phyloP scores from a whole-genome alignment of 192 early-diverging fungal species.

The Chytriomyces confervae region DNA sequence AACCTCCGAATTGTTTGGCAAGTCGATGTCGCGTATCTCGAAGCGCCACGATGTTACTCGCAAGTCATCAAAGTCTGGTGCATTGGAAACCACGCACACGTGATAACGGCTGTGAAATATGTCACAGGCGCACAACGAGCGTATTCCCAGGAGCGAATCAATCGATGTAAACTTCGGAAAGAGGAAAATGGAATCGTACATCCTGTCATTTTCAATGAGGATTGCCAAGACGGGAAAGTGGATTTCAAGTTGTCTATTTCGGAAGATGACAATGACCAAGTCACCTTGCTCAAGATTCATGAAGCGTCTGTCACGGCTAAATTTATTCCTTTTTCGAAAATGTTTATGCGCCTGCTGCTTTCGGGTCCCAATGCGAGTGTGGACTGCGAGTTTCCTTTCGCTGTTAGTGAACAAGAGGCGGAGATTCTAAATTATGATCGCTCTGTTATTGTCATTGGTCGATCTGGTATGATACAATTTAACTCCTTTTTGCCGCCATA shows the following conservation, averaged over 20 bases:
- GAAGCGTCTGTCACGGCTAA: conserved; percentile 40
- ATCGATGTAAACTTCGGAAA: not conserved
- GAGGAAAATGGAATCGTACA: not conserved
- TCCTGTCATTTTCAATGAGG: conserved; percentile 11
- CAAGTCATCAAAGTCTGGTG: conserved; percentile 37
- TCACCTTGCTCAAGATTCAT: conserved; percentile 31
- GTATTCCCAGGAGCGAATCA: conserved; percentile 12
- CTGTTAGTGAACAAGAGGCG: conserved; percentile 32
- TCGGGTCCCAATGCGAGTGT: conserved; percentile 6
- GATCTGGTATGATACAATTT: not conserved
- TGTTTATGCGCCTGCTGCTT: conserved; percentile 23
- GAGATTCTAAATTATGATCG: conserved; percentile 26
- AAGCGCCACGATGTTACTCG: conserved; percentile 8
- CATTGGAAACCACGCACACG: conserved; percentile 29
- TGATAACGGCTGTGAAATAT: conserved; percentile 12
- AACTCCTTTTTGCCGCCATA: not conserved
- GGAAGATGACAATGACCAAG: not conserved
- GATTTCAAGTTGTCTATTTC: not conserved
- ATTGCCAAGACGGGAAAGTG: conserved; percentile 12
- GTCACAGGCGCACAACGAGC: conserved; percentile 19
- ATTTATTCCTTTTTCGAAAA: conserved; percentile 39
- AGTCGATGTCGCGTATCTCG: conserved; percentile 36
- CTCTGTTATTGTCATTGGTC: conserved; percentile 35
- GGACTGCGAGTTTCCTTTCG: conserved; percentile 37
- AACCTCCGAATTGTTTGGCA: conserved; percentile 41